Evolutionary conservation across 1,284 basidiomycete genomes (phyloP).

Genomic region (Puccinia hordei): DNA sequence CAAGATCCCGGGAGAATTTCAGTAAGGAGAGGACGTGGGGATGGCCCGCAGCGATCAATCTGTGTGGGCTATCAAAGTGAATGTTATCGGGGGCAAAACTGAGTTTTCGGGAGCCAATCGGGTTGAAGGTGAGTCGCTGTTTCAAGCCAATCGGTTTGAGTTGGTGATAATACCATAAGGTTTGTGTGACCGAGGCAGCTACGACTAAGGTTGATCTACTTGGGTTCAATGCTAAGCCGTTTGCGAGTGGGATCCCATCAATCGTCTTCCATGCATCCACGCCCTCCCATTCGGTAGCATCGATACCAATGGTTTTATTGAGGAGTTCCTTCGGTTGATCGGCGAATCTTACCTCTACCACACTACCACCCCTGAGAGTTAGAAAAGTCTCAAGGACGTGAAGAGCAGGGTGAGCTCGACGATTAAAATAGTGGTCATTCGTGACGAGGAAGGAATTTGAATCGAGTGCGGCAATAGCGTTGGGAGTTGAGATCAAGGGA

Average conservation of each 20-base stretch:
- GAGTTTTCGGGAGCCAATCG: background rate
- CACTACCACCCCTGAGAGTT: constrained; percentile 12
- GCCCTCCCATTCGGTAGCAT: background rate
- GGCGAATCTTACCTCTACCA: constrained; percentile 23
- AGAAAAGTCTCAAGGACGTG: constrained; percentile 32
- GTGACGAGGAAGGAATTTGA: constrained; percentile 32
- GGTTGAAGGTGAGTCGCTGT: background rate
- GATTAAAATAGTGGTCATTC: constrained; percentile 44
- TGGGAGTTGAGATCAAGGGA: constrained; percentile 30
- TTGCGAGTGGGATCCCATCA: constrained; percentile 31
- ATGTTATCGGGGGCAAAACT: constrained; percentile 40
- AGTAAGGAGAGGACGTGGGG: constrained; percentile 12
- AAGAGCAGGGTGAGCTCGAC: constrained; percentile 11
- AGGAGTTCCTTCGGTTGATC: constrained; percentile 1
- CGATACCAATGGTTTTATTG: background rate
- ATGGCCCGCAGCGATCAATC: constrained; percentile 32
- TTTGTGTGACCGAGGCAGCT: constrained; percentile 8
- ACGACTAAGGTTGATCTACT: constrained; percentile 24
- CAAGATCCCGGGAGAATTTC: background rate
- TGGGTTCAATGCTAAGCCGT: constrained; percentile 21
- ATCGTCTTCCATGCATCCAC: constrained; percentile 1
- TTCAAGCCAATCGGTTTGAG: background rate
- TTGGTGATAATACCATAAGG: constrained; percentile 28
- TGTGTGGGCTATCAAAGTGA: background rate
- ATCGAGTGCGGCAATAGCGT: constrained; percentile 22